A percentile compares a stretch with the other conserved stretches of the same genome.
phyloP scores from a whole-genome alignment of 169 alveolate genomes.

The Miamiensis avidus region DNA sequence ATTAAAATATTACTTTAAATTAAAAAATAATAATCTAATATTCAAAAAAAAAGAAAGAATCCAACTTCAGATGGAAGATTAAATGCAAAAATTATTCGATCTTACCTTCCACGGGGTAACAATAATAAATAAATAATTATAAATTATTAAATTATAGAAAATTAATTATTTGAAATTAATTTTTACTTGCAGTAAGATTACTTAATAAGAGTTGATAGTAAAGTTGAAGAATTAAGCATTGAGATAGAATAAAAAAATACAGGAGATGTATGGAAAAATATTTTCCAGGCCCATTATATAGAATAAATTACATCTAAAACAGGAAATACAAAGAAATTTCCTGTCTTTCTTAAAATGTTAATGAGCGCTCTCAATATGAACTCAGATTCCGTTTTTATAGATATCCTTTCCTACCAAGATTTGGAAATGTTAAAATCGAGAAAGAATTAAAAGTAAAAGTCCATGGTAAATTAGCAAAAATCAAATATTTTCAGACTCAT shows the following conservation, averaged over 20 bases:
- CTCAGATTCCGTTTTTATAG: conserved; percentile 53
- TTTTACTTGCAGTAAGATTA: conserved; percentile 11
- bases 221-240: conserved; percentile 29
- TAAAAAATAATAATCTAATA: no score
- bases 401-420: conserved; percentile 57
- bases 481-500: not conserved
- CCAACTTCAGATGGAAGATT: no score
- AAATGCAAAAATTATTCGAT: no score
- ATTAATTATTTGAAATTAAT: no score
- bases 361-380: conserved; percentile 42
- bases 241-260: conserved; percentile 55
- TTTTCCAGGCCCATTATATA: conserved; percentile 49
- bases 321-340: conserved; percentile 56
- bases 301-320: conserved; percentile 65
- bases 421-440: conserved; percentile 48
- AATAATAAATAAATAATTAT: no score
- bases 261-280: conserved; percentile 65
- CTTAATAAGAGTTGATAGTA: conserved; percentile 19
- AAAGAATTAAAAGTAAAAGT: conserved; percentile 1
- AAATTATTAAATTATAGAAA: no score
- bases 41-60: no score
- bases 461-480: not conserved
- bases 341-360: conserved; percentile 60
- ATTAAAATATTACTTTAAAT: no score
- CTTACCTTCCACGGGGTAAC: no score